These are phyloP conservation scores for Perkinsus marinus DNA, from an alignment of 169 alveolate species.

Conservation along the genomic window DNA sequence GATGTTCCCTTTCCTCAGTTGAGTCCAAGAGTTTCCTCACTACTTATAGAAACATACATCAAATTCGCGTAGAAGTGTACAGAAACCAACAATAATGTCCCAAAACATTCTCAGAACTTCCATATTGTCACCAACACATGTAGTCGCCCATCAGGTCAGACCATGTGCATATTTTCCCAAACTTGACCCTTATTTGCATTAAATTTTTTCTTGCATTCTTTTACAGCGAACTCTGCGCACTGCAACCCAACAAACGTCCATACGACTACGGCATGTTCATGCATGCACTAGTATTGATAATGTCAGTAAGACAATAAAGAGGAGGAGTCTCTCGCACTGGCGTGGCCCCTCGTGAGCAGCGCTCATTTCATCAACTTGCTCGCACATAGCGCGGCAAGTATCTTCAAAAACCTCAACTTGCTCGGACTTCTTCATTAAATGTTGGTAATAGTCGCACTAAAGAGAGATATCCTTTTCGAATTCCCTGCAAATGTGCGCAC, in stretches of 20 bases:
- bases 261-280: background rate
- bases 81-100: too few species aligned
- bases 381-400: background rate
- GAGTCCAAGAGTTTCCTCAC: too few species aligned
- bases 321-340: background rate
- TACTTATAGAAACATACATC: too few species aligned
- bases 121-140: too few species aligned
- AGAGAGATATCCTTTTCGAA: background rate
- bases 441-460: background rate
- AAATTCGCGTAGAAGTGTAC: too few species aligned
- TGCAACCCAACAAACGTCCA: background rate
- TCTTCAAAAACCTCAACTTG: background rate
- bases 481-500: background rate
- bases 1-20: too few species aligned
- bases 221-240: too few species aligned
- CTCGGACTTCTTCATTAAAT: background rate
- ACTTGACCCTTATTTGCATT: background rate
- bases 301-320: background rate
- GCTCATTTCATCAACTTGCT: background rate
- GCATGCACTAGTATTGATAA: background rate
- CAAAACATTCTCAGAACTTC: too few species aligned
- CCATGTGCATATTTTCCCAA: too few species aligned
- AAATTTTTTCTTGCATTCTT: background rate
- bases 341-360: background rate
- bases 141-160: too few species aligned